Evolutionary conservation across 202 grass and related monocot genomes (phyloP).

Genomic region (Carex arenaria): DNA sequence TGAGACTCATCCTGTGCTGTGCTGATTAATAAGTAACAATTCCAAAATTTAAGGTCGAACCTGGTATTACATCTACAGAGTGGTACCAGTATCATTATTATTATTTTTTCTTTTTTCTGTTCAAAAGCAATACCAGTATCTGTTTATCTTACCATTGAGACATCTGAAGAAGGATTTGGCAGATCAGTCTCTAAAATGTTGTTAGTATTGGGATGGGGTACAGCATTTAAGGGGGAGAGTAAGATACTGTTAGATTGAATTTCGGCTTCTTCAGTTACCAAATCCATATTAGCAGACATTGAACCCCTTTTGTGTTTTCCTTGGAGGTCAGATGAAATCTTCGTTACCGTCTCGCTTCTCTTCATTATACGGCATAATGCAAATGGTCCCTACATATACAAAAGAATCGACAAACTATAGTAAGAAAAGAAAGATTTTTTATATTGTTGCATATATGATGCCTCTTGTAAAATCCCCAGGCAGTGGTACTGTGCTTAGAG

Average conservation of each 20-base stretch:
- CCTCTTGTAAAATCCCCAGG: neutral
- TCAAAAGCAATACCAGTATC: neutral
- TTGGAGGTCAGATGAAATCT: conserved; percentile 17
- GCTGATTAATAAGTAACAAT: neutral
- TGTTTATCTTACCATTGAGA: conserved; percentile 7
- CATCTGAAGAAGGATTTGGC: conserved; percentile 9
- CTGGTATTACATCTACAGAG: neutral
- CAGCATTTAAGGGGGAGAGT: conserved; percentile 35
- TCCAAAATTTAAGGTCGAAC: neutral
- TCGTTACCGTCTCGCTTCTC: conserved; percentile 20
- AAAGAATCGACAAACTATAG: neutral
- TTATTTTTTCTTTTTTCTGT: neutral
- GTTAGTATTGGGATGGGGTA: conserved; percentile 20
- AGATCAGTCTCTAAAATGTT: conserved; percentile 24
- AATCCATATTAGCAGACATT: neutral
- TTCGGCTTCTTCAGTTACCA: neutral
- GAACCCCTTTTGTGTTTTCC: conserved; percentile 4
- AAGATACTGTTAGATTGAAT: conserved; percentile 14
- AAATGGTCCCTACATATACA: conserved; percentile 22
- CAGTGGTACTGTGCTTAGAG: neutral
- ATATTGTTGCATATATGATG: neutral
- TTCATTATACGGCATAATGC: conserved; percentile 33
- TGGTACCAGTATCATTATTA: neutral
- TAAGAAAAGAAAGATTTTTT: neutral
- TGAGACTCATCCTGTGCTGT: neutral